These are phyloP conservation scores for Saxophila tyrrhenica DNA, from an alignment of 495 filamentous ascomycete species.

Conservation along the genomic window DNA sequence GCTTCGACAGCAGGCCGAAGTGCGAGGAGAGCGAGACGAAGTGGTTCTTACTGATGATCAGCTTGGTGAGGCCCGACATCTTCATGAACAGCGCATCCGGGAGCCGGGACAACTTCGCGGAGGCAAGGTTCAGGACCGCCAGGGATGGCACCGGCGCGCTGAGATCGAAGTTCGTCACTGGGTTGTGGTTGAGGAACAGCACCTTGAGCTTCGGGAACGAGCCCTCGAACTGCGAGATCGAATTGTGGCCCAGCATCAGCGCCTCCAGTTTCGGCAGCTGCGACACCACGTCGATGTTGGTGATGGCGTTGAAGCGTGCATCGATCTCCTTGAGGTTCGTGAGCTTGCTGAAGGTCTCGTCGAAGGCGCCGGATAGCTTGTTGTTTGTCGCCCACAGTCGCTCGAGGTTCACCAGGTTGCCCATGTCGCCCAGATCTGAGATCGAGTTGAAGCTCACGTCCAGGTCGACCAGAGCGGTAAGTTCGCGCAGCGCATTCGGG, in stretches of 20 bases:
- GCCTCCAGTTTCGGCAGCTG: conserved; percentile 77
- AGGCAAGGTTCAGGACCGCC: conserved; percentile 74
- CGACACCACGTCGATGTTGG: conserved; percentile 72
- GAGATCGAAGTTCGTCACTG: conserved; percentile 84
- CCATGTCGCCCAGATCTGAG: conserved; percentile 62
- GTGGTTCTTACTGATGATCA: conserved; percentile 90
- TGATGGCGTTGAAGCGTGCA: conserved; percentile 80
- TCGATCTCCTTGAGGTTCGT: conserved; percentile 81
- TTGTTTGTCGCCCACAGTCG: conserved; percentile 95
- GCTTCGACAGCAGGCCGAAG: conserved; percentile 67
- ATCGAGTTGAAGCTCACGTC: conserved; percentile 97
- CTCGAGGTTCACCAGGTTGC: conserved; percentile 65
- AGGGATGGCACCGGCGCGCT: conserved; percentile 64
- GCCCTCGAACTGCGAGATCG: conserved; percentile 74
- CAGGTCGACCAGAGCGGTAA: conserved; percentile 78
- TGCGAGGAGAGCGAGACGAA: conserved; percentile 76
- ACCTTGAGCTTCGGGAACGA: conserved; percentile 73
- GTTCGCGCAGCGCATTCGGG: conserved; percentile 67
- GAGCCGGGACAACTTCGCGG: conserved; percentile 73
- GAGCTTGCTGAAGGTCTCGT: conserved; percentile 55
- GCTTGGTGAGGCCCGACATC: conserved; percentile 70
- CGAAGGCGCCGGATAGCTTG: conserved; percentile 60
- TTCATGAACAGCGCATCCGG: conserved; percentile 78
- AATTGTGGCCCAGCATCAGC: conserved; percentile 80
- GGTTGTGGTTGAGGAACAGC: conserved; percentile 81